Conservation (phyloP, 768 basidiomycete species). For the Russula lepida region DNA sequence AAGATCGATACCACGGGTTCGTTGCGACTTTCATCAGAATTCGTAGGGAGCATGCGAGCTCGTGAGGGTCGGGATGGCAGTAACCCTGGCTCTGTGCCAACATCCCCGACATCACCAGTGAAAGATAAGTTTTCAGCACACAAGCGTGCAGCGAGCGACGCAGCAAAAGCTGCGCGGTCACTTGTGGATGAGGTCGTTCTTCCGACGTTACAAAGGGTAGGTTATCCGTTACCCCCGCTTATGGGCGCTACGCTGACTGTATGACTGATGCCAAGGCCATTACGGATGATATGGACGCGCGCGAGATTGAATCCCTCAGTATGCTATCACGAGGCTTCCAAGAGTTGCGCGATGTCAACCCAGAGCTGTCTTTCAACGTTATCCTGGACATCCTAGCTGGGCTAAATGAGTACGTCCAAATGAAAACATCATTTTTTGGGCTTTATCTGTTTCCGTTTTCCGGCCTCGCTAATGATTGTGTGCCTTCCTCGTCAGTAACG, state of each 20-base stretch:
- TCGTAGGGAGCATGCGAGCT: constrained; percentile 58
- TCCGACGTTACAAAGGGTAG: constrained; percentile 66
- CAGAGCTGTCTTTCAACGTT: constrained; percentile 78
- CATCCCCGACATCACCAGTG: constrained; percentile 42
- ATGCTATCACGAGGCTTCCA: constrained; percentile 86
- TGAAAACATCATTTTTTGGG: neutral
- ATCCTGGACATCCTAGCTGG: constrained; percentile 85
- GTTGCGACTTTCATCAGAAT: constrained; percentile 68
- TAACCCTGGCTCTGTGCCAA: constrained; percentile 27
- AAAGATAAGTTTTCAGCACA: constrained; percentile 33
- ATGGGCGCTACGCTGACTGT: constrained; percentile 23
- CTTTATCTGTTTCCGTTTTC: neutral
- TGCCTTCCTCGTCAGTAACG: constrained; percentile 42
- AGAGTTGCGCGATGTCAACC: constrained; percentile 75
- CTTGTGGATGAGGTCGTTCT: constrained; percentile 82
- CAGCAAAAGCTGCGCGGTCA: constrained; percentile 51
- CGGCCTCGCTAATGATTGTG: constrained; percentile 8
- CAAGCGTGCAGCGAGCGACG: constrained; percentile 46
- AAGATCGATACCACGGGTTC: constrained; percentile 79
- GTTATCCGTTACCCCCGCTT: constrained; percentile 34
- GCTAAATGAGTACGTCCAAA: constrained; percentile 72
- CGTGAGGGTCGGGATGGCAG: constrained; percentile 52
- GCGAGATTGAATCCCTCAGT: constrained; percentile 80
- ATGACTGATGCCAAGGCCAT: constrained; percentile 41
- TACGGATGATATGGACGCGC: constrained; percentile 78